Evolutionary conservation across 1,139 yeast genomes (phyloP).

Genomic region (Yamadazyma spencermartinsiae): DNA sequence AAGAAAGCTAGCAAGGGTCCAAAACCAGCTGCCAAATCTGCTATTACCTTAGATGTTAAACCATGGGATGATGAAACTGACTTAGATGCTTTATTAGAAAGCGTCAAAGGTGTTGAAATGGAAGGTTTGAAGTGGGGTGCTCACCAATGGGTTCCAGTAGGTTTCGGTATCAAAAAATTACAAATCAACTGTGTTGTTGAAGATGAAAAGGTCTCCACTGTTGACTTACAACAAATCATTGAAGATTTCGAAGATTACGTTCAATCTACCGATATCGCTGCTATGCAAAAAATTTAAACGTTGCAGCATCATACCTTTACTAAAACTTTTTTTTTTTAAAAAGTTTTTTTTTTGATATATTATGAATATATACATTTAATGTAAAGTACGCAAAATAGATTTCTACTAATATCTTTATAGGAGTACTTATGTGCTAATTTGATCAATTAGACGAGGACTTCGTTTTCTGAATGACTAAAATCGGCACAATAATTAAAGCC

Average conservation of each 20-base stretch:
- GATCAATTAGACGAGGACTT: too few species aligned
- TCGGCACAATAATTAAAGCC: too few species aligned
- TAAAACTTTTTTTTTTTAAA: constrained; percentile 3
- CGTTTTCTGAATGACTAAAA: too few species aligned
- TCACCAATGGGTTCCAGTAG: constrained; percentile 92
- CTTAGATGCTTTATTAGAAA: constrained; percentile 81
- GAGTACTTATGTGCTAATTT: too few species aligned
- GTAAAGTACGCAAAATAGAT: not conserved
- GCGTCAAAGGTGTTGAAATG: constrained; percentile 78
- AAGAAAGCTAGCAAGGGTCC: constrained; percentile 97
- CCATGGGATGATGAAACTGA: constrained; percentile 99
- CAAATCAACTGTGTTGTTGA: constrained; percentile 98
- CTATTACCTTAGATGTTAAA: constrained; percentile 95
- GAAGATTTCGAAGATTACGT: constrained; percentile 99
- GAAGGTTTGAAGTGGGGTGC: constrained; percentile 99
- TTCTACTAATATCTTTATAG: too few species aligned
- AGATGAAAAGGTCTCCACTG: constrained; percentile 93
- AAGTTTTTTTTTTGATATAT: constrained; percentile 3
- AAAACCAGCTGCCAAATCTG: constrained; percentile 97
- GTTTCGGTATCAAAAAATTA: constrained; percentile 99
- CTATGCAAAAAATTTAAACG: constrained; percentile 91
- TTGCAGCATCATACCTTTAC: not conserved
- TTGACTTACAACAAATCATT: constrained; percentile 78
- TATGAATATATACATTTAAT: constrained; percentile 2
- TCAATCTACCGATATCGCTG: constrained; percentile 97